A percentile compares a stretch with the other conserved stretches of the same genome.
phyloP scores from a whole-genome alignment of 2,329 filamentous ascomycete genomes.

The Tolypocladium tropicale region DNA sequence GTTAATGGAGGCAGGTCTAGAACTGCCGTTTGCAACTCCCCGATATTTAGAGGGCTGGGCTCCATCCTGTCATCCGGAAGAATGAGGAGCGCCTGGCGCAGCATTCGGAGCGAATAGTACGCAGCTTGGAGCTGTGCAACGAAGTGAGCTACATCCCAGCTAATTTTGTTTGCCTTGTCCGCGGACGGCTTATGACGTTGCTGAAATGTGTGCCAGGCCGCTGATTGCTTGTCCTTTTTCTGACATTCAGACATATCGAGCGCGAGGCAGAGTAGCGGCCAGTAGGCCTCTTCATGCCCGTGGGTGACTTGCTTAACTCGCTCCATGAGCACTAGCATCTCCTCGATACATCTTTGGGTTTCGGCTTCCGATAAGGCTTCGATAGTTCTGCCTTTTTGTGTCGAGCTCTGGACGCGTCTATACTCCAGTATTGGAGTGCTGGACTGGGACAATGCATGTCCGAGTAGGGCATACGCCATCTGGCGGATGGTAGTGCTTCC shows the following conservation, averaged over 20 bases:
- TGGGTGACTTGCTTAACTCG: conserved; percentile 1
- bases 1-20: conserved; percentile 14
- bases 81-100: conserved; percentile 26
- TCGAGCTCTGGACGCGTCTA: conserved; percentile 19
- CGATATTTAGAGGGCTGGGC: not conserved
- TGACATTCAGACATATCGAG: conserved; percentile 19
- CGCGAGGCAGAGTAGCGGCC: conserved; percentile 15
- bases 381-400: conserved; percentile 18
- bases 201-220: conserved; percentile 13
- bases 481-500: conserved; percentile 38
- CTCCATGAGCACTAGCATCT: conserved; percentile 11
- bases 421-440: conserved; percentile 22
- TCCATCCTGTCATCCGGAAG: not conserved
- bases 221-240: conserved; percentile 16
- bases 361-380: conserved; percentile 5
- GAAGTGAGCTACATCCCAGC: conserved; percentile 52
- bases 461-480: conserved; percentile 43
- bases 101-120: conserved; percentile 49
- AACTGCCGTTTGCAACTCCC: conserved; percentile 11
- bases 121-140: conserved; percentile 49
- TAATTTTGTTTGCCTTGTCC: not conserved
- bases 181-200: not conserved
- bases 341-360: conserved; percentile 5
- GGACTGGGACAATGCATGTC: conserved; percentile 7
- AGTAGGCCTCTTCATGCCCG: conserved; percentile 5